These are phyloP conservation scores for Corymbia maculata DNA, from an alignment of 345 rosid species.

Conservation along the genomic window DNA sequence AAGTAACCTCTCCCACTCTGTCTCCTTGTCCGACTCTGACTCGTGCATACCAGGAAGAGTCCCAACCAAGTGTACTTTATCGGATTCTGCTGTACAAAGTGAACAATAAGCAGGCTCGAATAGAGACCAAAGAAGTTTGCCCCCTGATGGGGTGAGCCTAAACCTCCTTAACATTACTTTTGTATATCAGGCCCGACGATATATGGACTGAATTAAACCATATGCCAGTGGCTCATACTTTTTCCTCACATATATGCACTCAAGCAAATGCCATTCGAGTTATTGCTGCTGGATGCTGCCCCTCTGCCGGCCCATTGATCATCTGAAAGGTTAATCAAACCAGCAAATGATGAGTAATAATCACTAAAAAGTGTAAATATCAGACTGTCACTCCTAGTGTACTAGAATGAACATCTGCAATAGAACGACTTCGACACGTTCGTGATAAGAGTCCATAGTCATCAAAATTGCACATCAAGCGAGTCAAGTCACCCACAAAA, in stretches of 20 bases:
- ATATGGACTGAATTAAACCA: neutral
- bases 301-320: neutral
- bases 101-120: neutral
- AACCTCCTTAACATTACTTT: neutral
- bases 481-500: neutral
- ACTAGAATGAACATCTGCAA: neutral
- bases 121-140: neutral
- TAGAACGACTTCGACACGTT: neutral
- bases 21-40: slow-evolving; percentile 27
- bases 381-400: neutral
- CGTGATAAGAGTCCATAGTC: neutral
- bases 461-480: neutral
- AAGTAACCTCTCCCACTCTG: slow-evolving; percentile 80
- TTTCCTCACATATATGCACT: neutral
- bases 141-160: neutral
- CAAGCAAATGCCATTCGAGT: neutral
- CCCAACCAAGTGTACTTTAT: neutral
- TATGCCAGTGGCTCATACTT: neutral
- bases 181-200: neutral
- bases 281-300: neutral
- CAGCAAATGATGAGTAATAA: neutral
- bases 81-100: slow-evolving; percentile 6
- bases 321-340: neutral
- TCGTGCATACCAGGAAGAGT: neutral
- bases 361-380: neutral